Evolutionary conservation across 1,284 basidiomycete species (phyloP), one percentile per base, ranked within the genome.

Genomic region (Ustilago curta): DNA sequence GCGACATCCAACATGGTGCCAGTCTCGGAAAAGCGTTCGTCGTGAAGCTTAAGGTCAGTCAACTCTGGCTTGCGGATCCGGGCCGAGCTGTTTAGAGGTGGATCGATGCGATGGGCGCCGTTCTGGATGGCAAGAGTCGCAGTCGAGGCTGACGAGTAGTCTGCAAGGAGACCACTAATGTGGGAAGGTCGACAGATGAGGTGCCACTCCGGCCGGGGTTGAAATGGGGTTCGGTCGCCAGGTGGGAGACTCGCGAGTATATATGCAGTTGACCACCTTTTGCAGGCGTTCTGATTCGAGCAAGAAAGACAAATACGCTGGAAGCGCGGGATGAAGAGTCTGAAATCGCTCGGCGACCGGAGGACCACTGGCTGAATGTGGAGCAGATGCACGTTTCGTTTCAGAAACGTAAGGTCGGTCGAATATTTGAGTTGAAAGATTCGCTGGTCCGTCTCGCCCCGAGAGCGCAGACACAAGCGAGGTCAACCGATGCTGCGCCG

Each of bases 1-100:
- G 56, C 60, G 66, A 69, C 59, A 31, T 45, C 45, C 18, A 49
- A 32, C 59, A 59, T 59, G 16, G 2, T 35, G 31, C 29, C 19
- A 21, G 31, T 40, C 18, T 52, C n/a, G 39, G 21, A 19, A 25
- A n/a, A 31, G 21, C 27, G 6, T 21, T 11, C 35, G 23, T n/a
- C 39, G 21, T n/a, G 40, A 37, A 16, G 11, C 43, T n/a, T 2
- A 1, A 29, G 8, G 8, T 2, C 32, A 4, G 9, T 12, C 11
- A 19, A 11, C 21, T 37, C 19, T 23, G 32, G 7, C 12, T 7
- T 35, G 18, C 18, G 35, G 7, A 31, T 49, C n/a, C 27, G 7
- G 6, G 32, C 12, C 18, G n/a, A 39, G 7, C 35, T 29, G 12
- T 14, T 12, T 6, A 14, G 23, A 31, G 27, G 27, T 29, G 27